Evolutionary conservation across 202 grass and related monocot genomes (phyloP), one percentile per base, ranked within the genome.

Genomic region (Panicum hallii): DNA sequence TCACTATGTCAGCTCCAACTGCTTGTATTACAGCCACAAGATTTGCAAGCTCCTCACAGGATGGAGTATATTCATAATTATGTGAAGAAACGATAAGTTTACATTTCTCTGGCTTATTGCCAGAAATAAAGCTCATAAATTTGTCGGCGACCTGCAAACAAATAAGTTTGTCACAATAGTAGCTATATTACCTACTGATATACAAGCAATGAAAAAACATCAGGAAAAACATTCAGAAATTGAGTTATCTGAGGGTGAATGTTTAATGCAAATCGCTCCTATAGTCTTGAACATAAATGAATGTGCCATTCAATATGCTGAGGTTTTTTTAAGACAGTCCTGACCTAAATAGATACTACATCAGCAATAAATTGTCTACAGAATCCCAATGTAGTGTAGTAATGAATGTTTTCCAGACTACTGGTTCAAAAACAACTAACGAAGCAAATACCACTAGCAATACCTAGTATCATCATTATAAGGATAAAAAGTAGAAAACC

Each of bases 41-140:
- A 72, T 81, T 83, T 65, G 88, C 75, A 69, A 95, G 82, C 50
- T 95, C 96, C 70, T 99, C 91, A 52, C 87, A 85, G 43, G 96
- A 92, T 88, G 96, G 93, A 67, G 96, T 99, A 26, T 30, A 87
- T 92, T 95, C 76, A 70, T 95, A 99, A 85, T 99, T 99, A 87
- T 99, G 96, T 84, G 95, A 98, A 63, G 95, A 98, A 88, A 98
- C 85, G 87, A 98, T 98, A 80, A 98, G 89, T 87, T 92, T 92
- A 82, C 94, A 99, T 69, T 94, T 95, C 15, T 94, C 89, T 76
- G 89, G 93, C 62, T 93, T 99, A 77, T 88, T 75, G 32, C 79
- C 93, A 94, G 91, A 87, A 78, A 99, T 85, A 50, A 81, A 85
- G 82, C 69, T 89, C 52, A 99, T 63, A 86, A 99, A 99, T 62